Percentiles rank a stretch among this genome's conserved stretches.
phyloP scores from a whole-genome alignment of 139 green algal genomes.

The Tetraselmis striata region DNA sequence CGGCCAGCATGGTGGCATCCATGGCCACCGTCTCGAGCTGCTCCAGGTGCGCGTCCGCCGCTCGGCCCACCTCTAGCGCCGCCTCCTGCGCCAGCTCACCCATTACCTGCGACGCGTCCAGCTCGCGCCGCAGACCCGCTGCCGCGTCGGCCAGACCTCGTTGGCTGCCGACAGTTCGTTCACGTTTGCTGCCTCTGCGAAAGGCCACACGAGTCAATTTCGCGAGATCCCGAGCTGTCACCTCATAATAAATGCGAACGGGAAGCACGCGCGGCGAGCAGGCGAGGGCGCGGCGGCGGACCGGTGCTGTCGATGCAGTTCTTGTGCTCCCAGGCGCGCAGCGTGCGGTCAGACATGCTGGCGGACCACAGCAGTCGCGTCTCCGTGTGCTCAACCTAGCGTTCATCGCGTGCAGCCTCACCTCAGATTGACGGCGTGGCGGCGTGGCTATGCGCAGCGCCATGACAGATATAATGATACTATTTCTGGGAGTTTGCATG shows the following conservation, averaged over 20 bases:
- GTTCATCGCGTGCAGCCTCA: too few species aligned
- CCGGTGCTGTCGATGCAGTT: background rate
- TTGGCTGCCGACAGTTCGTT: background rate
- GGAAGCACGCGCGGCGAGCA: too few species aligned
- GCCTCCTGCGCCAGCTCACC: background rate
- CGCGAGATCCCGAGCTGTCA: too few species aligned
- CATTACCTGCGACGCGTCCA: background rate
- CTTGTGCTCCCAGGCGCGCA: conserved; percentile 2
- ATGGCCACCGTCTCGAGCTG: background rate
- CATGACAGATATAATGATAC: too few species aligned
- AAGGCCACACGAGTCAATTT: too few species aligned
- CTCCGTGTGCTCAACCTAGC: background rate
- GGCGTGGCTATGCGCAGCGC: too few species aligned
- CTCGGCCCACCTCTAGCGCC: background rate
- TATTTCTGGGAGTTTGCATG: too few species aligned
- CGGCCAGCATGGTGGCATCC: background rate
- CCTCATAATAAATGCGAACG: too few species aligned
- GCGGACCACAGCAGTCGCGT: background rate
- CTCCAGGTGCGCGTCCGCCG: background rate
- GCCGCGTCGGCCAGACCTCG: background rate
- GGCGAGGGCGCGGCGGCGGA: background rate
- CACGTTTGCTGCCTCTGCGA: background rate
- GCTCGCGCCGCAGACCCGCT: background rate
- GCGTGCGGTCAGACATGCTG: background rate
- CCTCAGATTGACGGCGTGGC: too few species aligned